A percentile compares a stretch with the other conserved stretches of the same genome.
These are phyloP conservation scores for Chaetomiaceae sp. DNA, from an alignment of 2,329 filamentous ascomycete species.

Conservation along the genomic window DNA sequence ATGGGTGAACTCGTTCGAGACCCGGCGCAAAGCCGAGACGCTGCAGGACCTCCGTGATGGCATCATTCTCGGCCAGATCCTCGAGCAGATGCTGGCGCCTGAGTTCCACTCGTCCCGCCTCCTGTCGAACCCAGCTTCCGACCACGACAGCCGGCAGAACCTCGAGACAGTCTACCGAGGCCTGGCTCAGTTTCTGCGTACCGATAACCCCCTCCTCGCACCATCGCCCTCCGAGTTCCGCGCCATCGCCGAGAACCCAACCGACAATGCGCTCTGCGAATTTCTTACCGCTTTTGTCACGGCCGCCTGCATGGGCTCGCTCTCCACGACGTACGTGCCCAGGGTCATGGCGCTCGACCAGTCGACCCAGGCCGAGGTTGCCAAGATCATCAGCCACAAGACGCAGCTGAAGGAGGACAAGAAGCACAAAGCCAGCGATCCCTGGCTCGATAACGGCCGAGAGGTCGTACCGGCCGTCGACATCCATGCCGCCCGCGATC, in stretches of 20 bases:
- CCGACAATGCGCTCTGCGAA: constrained; percentile 48
- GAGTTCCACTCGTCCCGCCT: constrained; percentile 51
- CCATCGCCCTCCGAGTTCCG: constrained; percentile 52
- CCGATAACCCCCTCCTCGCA: constrained; percentile 45
- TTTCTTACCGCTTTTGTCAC: constrained; percentile 28
- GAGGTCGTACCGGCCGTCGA: constrained; percentile 29
- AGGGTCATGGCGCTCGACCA: constrained; percentile 27
- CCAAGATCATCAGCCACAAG: constrained; percentile 36
- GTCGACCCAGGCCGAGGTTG: constrained; percentile 39
- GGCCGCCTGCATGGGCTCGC: constrained; percentile 28
- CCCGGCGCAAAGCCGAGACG: constrained; percentile 38
- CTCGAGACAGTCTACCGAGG: constrained; percentile 85
- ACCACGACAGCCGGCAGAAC: constrained; percentile 70
- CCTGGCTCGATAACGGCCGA: background rate
- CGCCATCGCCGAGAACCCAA: constrained; percentile 51
- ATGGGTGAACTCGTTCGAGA: constrained; percentile 47
- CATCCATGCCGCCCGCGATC: constrained; percentile 35
- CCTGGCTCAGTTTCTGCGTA: constrained; percentile 67
- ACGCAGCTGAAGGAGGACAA: constrained; percentile 20
- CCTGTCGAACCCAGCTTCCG: constrained; percentile 39
- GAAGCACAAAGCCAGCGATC: constrained; percentile 16
- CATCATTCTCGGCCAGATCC: constrained; percentile 47
- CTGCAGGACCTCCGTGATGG: constrained; percentile 49
- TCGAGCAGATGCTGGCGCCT: constrained; percentile 49
- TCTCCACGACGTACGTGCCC: constrained; percentile 28